A percentile compares a stretch with the other conserved stretches of the same genome.
Conservation (phyloP, 371 early-diverging fungal species). For the Mucor indicus region DNA sequence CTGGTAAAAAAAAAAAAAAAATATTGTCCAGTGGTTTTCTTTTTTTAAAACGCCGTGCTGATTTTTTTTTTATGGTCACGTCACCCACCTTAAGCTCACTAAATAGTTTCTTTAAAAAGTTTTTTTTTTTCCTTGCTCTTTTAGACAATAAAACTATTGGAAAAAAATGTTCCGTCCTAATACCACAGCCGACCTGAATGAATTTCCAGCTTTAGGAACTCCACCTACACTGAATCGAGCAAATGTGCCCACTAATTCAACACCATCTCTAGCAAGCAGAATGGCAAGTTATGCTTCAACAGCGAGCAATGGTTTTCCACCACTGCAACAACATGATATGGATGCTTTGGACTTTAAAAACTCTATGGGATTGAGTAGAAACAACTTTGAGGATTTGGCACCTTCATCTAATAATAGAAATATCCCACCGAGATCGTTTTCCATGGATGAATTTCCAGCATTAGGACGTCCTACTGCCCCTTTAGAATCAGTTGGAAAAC, state of each 20-base stretch:
- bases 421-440: constrained; percentile 42
- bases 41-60: neutral
- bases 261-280: constrained; percentile 23
- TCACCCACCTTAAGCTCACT: neutral
- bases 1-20: constrained; percentile 5
- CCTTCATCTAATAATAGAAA: constrained; percentile 26
- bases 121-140: neutral
- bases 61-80: neutral
- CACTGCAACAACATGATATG: constrained; percentile 16
- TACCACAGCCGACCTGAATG: constrained; percentile 46
- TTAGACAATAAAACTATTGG: neutral
- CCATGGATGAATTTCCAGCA: constrained; percentile 52
- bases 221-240: constrained; percentile 29
- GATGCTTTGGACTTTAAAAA: constrained; percentile 10
- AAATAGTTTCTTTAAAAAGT: neutral
- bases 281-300: constrained; percentile 46
- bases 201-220: constrained; percentile 49
- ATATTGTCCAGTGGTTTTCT: too few species aligned
- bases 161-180: constrained; percentile 42
- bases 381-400: constrained; percentile 16
- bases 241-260: constrained; percentile 13
- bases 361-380: constrained; percentile 10
- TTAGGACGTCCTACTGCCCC: constrained; percentile 33
- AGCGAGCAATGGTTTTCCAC: constrained; percentile 31
- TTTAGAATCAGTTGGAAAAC: constrained; percentile 30